Percentiles rank a stretch among this genome's conserved stretches.
Conservation (phyloP, 345 rosid genomes). For the Lepidium sativum region DNA sequence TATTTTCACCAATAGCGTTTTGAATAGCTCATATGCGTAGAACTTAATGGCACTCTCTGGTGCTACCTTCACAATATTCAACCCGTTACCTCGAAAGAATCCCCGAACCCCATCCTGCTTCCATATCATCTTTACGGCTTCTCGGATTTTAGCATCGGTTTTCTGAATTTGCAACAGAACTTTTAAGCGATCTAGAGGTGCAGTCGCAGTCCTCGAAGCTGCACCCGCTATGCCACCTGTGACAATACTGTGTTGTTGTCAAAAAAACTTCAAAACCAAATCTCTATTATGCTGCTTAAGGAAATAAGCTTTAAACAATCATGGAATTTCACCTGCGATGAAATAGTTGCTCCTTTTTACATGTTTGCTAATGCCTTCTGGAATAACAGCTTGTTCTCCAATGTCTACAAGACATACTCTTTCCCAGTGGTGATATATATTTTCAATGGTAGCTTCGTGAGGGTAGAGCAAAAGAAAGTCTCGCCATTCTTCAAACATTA, state of each 20-base stretch:
- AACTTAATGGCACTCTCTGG: slow-evolving; percentile 92
- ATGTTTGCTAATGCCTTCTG: slow-evolving; percentile 74
- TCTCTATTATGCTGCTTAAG: not conserved
- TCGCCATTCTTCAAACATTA: slow-evolving; percentile 91
- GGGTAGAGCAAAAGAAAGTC: slow-evolving; percentile 87
- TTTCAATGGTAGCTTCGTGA: slow-evolving; percentile 92
- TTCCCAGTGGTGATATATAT: slow-evolving; percentile 80
- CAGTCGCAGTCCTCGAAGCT: slow-evolving; percentile 81
- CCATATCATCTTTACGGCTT: slow-evolving; percentile 62
- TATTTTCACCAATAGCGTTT: slow-evolving; percentile 42
- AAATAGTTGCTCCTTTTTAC: slow-evolving; percentile 68
- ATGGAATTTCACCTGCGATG: slow-evolving; percentile 36
- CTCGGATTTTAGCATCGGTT: slow-evolving; percentile 42
- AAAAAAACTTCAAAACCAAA: not conserved
- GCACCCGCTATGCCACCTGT: slow-evolving; percentile 84
- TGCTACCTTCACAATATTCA: slow-evolving; percentile 81
- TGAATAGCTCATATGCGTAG: slow-evolving; percentile 66
- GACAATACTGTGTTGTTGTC: not conserved
- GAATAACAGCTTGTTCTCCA: slow-evolving; percentile 83
- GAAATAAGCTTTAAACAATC: not conserved
- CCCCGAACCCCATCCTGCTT: slow-evolving; percentile 53
- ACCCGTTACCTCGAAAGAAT: slow-evolving; percentile 75
- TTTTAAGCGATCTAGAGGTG: slow-evolving; percentile 86
- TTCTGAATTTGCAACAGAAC: slow-evolving; percentile 81
- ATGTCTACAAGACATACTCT: slow-evolving; percentile 84